These are phyloP conservation scores for Trichoderma polysporum DNA, from an alignment of 2,329 filamentous ascomycete genomes.

Conservation along the genomic window DNA sequence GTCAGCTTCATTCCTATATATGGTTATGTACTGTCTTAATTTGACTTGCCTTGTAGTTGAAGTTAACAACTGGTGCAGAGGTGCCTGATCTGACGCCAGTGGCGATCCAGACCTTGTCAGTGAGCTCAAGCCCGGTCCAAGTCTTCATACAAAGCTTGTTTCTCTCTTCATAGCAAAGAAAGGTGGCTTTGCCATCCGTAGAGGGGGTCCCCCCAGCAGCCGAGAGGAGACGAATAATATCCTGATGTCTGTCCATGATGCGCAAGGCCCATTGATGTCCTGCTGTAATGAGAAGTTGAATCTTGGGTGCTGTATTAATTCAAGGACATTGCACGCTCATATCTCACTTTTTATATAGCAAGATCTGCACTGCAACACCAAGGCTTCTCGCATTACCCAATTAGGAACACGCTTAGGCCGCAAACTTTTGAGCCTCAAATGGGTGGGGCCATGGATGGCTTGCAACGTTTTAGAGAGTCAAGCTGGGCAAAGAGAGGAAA, in stretches of 20 bases:
- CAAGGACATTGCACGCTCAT: background rate
- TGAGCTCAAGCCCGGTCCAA: background rate
- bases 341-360: background rate
- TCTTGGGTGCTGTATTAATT: background rate
- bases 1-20: background rate
- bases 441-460: too few relatives aligned
- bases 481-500: background rate
- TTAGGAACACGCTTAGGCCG: background rate
- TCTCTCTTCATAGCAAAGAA: background rate
- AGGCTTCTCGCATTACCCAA: background rate
- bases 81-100: background rate
- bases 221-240: background rate
- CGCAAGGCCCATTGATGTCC: background rate
- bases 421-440: background rate
- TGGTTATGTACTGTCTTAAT: background rate
- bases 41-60: background rate
- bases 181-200: background rate
- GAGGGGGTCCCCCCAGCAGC: background rate
- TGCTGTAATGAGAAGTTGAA: background rate
- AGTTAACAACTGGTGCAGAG: background rate
- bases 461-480: too few relatives aligned
- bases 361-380: background rate
- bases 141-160: background rate
- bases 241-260: constrained; percentile 6
- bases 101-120: background rate